Base-by-base conservation (phyloP, 257 asterid genomes). In the Solanum boliviense region DNA sequence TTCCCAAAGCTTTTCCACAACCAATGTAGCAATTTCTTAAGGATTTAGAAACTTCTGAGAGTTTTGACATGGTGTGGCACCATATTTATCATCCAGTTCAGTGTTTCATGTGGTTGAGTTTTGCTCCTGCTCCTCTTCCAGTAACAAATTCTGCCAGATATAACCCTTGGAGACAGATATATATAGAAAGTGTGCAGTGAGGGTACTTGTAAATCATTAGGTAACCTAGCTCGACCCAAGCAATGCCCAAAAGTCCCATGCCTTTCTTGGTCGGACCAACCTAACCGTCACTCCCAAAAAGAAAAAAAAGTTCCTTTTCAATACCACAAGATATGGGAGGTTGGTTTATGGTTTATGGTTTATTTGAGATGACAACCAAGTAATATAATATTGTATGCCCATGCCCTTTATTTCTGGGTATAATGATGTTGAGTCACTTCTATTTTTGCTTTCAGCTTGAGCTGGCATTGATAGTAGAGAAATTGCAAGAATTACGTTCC, bases 401-500 rank as follows among this genome's bases (percentile, higher is more conserved):
- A 21, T 82, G 36, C 7, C 41, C 41, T 29, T 31, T 82, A 27
- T 82, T 82, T 82, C 44, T 46, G 13, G 86, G 44, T 31, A 82
- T 82, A 31, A 46, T 29, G 41, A 18, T 82, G 85, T 29, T 82
- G 85, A 48, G 70, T 82, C 70, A 18, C 29, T 82, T 82, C 25
- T 48, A 76, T 75, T 84, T 89, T 56, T 35, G 44, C 52, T 92
- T 94, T 88, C 93, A 96, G 99, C 98, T 97, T 86, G 98, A 97
- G 93, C 93, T 93, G 92, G 95, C 94, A 87, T 90, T 97, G 94
- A 92, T 95, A 10, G 98, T 97, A 87, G 99, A 97, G 89, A 97
- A 94, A 95, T 92, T 97, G 89, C 98, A 95, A 92, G 99, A 97
- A 85, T 89, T 97, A 73, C 94, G 99, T 85, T 92, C 98, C 86